A percentile compares a stretch with the other conserved stretches of the same genome.
Conservation (phyloP, 306 rosid species). For the Abrus pulchellus region DNA sequence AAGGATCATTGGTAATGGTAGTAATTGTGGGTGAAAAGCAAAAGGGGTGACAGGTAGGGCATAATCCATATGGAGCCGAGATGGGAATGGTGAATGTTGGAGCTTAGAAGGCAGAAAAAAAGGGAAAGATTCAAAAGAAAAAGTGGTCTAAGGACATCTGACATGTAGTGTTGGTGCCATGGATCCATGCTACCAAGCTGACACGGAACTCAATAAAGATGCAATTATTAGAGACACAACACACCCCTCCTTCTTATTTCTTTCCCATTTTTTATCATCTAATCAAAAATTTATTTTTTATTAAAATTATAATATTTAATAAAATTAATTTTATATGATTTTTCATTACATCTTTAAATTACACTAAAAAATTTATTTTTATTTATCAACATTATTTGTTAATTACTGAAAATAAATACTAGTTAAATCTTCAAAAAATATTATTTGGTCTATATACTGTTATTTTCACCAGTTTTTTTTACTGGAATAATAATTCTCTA, state of each 20-base stretch:
- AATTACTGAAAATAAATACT: no score
- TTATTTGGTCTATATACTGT: no score
- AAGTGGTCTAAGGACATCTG: slow-evolving; percentile 52
- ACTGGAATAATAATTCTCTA: no score
- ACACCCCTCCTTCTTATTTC: not conserved
- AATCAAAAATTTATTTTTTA: not conserved
- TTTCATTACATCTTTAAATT: no score
- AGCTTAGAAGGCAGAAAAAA: not conserved
- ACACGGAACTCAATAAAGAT: slow-evolving; percentile 82
- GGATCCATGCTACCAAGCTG: slow-evolving; percentile 42
- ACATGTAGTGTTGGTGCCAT: slow-evolving; percentile 43
- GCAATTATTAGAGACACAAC: slow-evolving; percentile 62
- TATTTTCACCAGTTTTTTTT: no score
- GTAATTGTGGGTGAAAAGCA: slow-evolving; percentile 32
- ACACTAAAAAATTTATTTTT: no score
- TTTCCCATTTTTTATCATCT: not conserved
- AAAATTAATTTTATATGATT: no score
- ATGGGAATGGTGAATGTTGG: slow-evolving; percentile 43
- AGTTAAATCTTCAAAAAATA: no score
- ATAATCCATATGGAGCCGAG: not conserved
- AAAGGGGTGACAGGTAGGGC: slow-evolving; percentile 21
- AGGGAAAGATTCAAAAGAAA: slow-evolving; percentile 14
- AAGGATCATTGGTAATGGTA: not conserved
- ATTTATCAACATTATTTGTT: no score
- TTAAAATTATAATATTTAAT: not conserved